Evolutionary conservation across 345 rosid genomes (phyloP).

Genomic region (Noccaea bulbosa): DNA sequence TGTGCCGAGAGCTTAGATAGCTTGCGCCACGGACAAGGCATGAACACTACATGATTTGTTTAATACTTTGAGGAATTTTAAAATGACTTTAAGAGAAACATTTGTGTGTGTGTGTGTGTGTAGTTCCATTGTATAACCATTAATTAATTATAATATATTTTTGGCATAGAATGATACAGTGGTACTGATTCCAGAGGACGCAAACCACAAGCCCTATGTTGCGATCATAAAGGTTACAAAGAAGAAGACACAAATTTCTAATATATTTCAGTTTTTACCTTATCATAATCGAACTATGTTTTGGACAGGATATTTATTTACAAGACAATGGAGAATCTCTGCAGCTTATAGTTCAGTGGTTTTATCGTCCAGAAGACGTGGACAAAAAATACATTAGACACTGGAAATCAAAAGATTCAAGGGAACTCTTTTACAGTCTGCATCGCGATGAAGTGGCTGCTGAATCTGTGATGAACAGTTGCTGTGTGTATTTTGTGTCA

Average conservation of each 20-base stretch:
- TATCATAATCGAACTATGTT: background rate
- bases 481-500: conserved; percentile 79
- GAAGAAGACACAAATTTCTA: background rate
- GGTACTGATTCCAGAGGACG: conserved; percentile 62
- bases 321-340: conserved; percentile 49
- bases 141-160: too few species aligned
- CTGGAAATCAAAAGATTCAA: conserved; percentile 63
- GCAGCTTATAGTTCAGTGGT: conserved; percentile 84
- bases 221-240: conserved; percentile 80
- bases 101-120: too few species aligned
- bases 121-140: too few species aligned
- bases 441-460: conserved; percentile 83
- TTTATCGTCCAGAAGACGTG: conserved; percentile 91
- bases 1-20: background rate
- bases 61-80: background rate
- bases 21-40: background rate
- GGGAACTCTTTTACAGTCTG: conserved; percentile 82
- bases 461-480: conserved; percentile 79
- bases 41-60: background rate
- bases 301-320: conserved; percentile 60
- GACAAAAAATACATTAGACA: conserved; percentile 64
- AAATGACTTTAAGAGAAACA: too few species aligned
- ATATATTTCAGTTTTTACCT: background rate
- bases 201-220: conserved; percentile 67
- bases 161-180: conserved; percentile 77